Evolutionary conservation across 225 moss, liverwort and hornwort genomes (phyloP).

Genomic region (Sphagnum tenellum): DNA sequence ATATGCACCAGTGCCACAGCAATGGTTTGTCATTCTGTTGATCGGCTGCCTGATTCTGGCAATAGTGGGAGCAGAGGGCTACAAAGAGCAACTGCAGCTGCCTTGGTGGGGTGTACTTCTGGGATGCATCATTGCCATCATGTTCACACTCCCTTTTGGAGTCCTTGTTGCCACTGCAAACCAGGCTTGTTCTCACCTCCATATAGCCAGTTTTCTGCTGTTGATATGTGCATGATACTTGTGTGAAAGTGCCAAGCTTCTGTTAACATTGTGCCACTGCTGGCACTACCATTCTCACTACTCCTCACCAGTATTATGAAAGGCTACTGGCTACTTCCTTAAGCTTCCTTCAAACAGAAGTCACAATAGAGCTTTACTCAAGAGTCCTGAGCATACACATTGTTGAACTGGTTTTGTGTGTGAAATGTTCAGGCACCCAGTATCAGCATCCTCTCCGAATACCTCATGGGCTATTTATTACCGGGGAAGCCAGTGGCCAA

Average conservation of each 20-base stretch:
- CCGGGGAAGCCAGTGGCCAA: constrained; percentile 72
- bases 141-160: constrained; percentile 59
- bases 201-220: neutral
- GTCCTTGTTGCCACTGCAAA: constrained; percentile 79
- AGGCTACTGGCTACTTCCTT: no score
- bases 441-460: constrained; percentile 63
- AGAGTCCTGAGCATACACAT: no score
- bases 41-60: constrained; percentile 17
- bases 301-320: no score
- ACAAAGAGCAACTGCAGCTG: constrained; percentile 60
- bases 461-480: constrained; percentile 61
- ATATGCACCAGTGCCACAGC: constrained; percentile 38
- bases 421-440: constrained; percentile 33
- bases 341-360: no score
- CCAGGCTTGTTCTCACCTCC: constrained; percentile 26
- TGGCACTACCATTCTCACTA: neutral
- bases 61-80: constrained; percentile 14
- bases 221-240: neutral
- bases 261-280: neutral
- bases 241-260: neutral
- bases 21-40: constrained; percentile 38
- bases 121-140: constrained; percentile 28
- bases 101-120: constrained; percentile 82
- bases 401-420: neutral
- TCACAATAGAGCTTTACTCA: no score